Percentiles rank a stretch among this genome's conserved stretches.
These are phyloP conservation scores for Malassezia equina DNA, from an alignment of 1,284 basidiomycete species.

Conservation along the genomic window DNA sequence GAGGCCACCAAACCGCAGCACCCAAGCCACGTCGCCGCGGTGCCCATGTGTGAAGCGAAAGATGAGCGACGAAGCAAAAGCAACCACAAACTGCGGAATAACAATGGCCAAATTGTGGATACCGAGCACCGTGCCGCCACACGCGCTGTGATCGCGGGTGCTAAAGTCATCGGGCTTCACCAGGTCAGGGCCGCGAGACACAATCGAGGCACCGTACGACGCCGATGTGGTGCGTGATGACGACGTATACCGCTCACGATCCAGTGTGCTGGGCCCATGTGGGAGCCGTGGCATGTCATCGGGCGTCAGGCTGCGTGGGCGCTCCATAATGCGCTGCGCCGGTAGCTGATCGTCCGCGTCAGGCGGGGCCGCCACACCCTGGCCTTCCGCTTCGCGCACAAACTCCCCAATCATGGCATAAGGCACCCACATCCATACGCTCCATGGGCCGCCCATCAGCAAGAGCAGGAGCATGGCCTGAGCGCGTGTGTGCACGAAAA, in stretches of 20 bases:
- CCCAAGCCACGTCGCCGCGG: constrained; percentile 62
- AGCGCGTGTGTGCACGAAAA: constrained; percentile 19
- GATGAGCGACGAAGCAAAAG: constrained; percentile 75
- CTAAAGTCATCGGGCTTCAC: neutral
- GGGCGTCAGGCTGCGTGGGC: neutral
- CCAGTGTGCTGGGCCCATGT: neutral
- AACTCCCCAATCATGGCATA: constrained; percentile 44
- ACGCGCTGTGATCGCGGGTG: constrained; percentile 22
- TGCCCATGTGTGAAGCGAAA: constrained; percentile 57
- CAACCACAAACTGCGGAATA: constrained; percentile 53
- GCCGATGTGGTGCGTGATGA: constrained; percentile 1
- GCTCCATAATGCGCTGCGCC: constrained; percentile 18
- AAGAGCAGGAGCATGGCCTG: constrained; percentile 33
- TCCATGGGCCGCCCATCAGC: constrained; percentile 42
- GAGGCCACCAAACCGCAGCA: constrained; percentile 77
- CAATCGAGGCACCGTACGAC: constrained; percentile 11
- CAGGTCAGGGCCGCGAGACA: constrained; percentile 18
- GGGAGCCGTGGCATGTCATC: neutral
- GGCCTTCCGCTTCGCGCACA: constrained; percentile 36
- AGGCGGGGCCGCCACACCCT: constrained; percentile 20
- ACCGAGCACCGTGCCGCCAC: constrained; percentile 84
- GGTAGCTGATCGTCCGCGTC: constrained; percentile 25
- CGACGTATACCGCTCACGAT: neutral
- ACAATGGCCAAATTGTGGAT: constrained; percentile 57
- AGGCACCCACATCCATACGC: constrained; percentile 43